These are phyloP conservation scores for Astrothelium subdiscretum DNA, from an alignment of 495 filamentous ascomycete genomes.

Conservation along the genomic window DNA sequence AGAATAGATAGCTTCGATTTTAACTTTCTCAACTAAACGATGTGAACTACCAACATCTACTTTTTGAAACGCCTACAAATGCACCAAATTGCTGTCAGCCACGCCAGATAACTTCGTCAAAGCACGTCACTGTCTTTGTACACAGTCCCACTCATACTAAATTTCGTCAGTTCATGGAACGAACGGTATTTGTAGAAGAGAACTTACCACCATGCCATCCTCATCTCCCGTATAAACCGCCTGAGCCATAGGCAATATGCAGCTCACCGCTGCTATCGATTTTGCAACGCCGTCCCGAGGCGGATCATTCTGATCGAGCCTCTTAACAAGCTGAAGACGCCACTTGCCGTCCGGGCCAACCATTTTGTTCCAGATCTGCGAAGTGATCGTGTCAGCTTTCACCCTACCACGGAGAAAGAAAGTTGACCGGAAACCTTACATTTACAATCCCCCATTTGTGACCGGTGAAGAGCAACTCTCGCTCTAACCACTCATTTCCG, in stretches of 20 bases:
- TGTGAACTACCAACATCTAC: background rate
- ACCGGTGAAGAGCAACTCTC: conserved; percentile 77
- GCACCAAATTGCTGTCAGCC: background rate
- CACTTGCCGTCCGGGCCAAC: conserved; percentile 39
- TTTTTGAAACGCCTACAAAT: background rate
- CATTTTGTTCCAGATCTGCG: conserved; percentile 44
- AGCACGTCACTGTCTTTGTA: conserved; percentile 35
- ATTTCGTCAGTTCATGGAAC: conserved; percentile 20
- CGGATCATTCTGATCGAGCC: conserved; percentile 72
- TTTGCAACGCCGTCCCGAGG: conserved; percentile 62
- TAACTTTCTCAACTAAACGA: too few species aligned
- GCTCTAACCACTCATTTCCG: conserved; percentile 86
- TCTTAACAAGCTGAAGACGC: conserved; percentile 53
- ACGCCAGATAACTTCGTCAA: background rate
- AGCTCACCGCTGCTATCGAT: conserved; percentile 71
- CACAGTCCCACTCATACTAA: conserved; percentile 82
- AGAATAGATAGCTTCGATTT: too few species aligned
- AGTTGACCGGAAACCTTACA: conserved; percentile 23
- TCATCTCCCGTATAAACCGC: conserved; percentile 92
- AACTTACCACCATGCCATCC: conserved; percentile 63
- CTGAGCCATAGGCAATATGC: conserved; percentile 70
- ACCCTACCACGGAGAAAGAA: background rate
- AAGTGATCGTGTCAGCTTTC: background rate
- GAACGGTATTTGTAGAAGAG: background rate
- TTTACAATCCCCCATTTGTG: conserved; percentile 78